A percentile compares a stretch with the other conserved stretches of the same genome.
These are phyloP conservation scores for Tylopilus rubrobrunneus DNA, from an alignment of 768 basidiomycete species.

Conservation along the genomic window DNA sequence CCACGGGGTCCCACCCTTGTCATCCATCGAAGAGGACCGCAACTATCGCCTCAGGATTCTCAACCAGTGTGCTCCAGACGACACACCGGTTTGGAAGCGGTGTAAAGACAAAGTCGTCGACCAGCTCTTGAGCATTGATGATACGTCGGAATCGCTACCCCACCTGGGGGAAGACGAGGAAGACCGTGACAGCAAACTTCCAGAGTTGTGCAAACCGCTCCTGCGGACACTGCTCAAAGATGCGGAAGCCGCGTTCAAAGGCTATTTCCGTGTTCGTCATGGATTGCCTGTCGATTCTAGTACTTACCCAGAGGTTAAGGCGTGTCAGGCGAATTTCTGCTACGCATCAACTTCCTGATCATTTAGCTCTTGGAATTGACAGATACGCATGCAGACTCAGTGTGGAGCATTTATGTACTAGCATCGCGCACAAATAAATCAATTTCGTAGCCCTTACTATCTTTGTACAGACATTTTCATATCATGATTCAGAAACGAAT, in stretches of 20 bases:
- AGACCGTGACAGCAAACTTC: background rate
- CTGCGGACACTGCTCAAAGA: constrained; percentile 14
- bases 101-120: constrained; percentile 22
- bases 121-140: constrained; percentile 9
- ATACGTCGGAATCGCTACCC: background rate
- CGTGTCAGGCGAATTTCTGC: background rate
- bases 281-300: background rate
- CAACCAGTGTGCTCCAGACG: constrained; percentile 15
- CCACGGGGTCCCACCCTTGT: background rate
- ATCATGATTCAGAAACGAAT: background rate
- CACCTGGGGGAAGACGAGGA: background rate
- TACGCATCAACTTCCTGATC: background rate
- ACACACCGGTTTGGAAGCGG: constrained; percentile 20
- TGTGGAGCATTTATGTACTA: background rate
- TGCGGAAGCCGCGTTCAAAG: constrained; percentile 14
- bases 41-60: constrained; percentile 9
- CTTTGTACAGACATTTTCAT: background rate
- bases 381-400: background rate
- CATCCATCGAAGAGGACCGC: background rate
- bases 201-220: background rate
- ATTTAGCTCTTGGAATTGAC: background rate
- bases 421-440: background rate
- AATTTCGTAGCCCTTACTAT: background rate
- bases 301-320: background rate
- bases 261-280: background rate